Evolutionary conservation across 495 filamentous ascomycete species (phyloP).

Genomic region (Neurospora sp.): DNA sequence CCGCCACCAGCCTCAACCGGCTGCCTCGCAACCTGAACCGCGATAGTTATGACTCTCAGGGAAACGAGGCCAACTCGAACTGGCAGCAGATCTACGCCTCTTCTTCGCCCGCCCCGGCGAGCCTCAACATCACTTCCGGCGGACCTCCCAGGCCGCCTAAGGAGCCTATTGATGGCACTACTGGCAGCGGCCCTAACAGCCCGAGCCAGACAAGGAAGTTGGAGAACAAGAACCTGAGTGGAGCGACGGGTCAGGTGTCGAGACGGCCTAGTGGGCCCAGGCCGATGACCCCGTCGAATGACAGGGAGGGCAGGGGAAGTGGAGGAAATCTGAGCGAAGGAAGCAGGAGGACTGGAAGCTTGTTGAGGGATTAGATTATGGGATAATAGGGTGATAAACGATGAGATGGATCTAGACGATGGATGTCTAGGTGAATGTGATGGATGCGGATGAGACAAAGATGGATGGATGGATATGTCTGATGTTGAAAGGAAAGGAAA

Average conservation of each 20-base stretch:
- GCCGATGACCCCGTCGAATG: constrained; percentile 38
- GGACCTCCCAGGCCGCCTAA: constrained; percentile 43
- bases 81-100: constrained; percentile 18
- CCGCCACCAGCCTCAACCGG: constrained; percentile 40
- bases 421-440: background rate
- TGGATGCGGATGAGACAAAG: background rate
- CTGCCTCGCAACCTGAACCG: constrained; percentile 29
- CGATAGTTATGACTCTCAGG: constrained; percentile 32
- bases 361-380: background rate
- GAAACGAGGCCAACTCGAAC: constrained; percentile 24
- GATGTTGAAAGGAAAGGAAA: background rate
- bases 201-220: constrained; percentile 24
- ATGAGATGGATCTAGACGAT: background rate
- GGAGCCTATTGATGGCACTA: constrained; percentile 30
- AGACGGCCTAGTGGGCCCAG: constrained; percentile 40
- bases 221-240: constrained; percentile 39
- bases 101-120: constrained; percentile 22
- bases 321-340: constrained; percentile 13
- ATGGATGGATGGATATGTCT: background rate
- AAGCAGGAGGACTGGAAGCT: constrained; percentile 2
- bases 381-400: background rate
- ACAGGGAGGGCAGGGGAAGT: constrained; percentile 12
- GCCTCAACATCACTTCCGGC: constrained; percentile 14
- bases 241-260: constrained; percentile 27
- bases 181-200: constrained; percentile 3